Base-by-base conservation (phyloP, 108 stramenopile genomes). In the Halocafeteria seosinensis region DNA sequence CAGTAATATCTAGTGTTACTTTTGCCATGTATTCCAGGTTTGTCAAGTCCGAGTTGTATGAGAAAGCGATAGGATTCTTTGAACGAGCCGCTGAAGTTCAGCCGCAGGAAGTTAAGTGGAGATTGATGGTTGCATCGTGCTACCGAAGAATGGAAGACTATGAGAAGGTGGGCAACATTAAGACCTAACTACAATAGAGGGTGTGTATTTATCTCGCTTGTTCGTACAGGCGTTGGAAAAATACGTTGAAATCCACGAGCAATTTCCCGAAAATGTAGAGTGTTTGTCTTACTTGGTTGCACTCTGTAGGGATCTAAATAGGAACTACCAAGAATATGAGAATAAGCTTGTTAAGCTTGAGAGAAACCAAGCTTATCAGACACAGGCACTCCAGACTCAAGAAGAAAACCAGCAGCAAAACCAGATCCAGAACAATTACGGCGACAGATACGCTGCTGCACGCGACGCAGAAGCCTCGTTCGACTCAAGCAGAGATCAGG, bases 31-130 rank as follows among this genome's bases (percentile, higher is more conserved):
- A n/a, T n/a, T n/a, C n/a, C n/a, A n/a, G n/a, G n/a, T n/a, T n/a
- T n/a, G 84, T 88, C 60, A 85, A 87, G 63, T 63, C 81, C 24
- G 86, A 90, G 67, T 76, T 88, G 73, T 88, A 86, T 66, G 87
- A 87, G 55, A 85, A 83, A 66, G 81, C 84, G 31, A 83, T 87
- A 29, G 73, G 76, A 35, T 90, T 84, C 69, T 90, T 90, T 53
- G 75, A 84, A 65, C 80, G 84, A 13, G 89, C 89, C 25, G 61
- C 84, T 34, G 78, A 85, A 51, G 75, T 88, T 23, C 80, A 87
- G 72, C 87, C 87, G 28, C 81, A 76, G 25, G 88, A 90, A 71
- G 77, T 88, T 31, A 90, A 88, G 55, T 90, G 89, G 89, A 64
- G 77, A 4, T 71, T 90, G 37, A 88, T 88, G 87, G 78, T 85